Evolutionary conservation across 306 rosid genomes (phyloP).

Genomic region (Chamaecrista fasciculata): DNA sequence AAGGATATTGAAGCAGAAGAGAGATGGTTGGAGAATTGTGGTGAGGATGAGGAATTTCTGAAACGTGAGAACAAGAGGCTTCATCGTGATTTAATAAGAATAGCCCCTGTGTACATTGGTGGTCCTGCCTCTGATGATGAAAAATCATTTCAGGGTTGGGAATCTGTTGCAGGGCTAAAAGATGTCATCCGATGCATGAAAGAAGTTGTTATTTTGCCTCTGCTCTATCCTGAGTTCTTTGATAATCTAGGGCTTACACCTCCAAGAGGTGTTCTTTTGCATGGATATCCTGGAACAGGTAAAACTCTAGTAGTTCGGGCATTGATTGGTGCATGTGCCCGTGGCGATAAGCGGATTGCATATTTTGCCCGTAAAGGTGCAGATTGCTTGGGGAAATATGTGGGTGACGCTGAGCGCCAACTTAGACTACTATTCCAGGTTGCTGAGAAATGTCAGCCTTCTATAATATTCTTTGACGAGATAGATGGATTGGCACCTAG

Average conservation of each 20-base stretch:
- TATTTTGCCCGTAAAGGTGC: slow-evolving; percentile 99
- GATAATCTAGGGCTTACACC: slow-evolving; percentile 85
- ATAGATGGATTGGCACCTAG: slow-evolving; percentile 96
- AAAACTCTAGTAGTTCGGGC: slow-evolving; percentile 94
- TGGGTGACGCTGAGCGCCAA: slow-evolving; percentile 98
- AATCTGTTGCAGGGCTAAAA: slow-evolving; percentile 98
- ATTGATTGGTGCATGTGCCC: slow-evolving; percentile 94
- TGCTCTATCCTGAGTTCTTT: slow-evolving; percentile 87
- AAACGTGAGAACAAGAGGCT: slow-evolving; percentile 98
- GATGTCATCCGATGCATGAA: slow-evolving; percentile 95
- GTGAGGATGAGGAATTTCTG: slow-evolving; percentile 98
- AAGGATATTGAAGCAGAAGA: slow-evolving; percentile 93
- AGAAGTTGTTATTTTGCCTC: slow-evolving; percentile 93
- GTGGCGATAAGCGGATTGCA: slow-evolving; percentile 86
- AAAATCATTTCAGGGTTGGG: slow-evolving; percentile 88
- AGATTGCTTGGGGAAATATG: slow-evolving; percentile 97
- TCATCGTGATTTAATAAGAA: slow-evolving; percentile 92
- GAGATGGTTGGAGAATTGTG: slow-evolving; percentile 97
- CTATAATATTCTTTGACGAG: slow-evolving; percentile 96
- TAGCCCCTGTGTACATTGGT: slow-evolving; percentile 93
- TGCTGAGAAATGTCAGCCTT: slow-evolving; percentile 97
- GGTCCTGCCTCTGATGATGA: slow-evolving; percentile 66
- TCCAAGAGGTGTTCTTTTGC: slow-evolving; percentile 95
- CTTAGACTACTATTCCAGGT: slow-evolving; percentile 94
- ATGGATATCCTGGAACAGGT: slow-evolving; percentile 99